Evolutionary conservation across 116 monocot genomes (phyloP).

Genomic region (Trichopus zeylanicus): DNA sequence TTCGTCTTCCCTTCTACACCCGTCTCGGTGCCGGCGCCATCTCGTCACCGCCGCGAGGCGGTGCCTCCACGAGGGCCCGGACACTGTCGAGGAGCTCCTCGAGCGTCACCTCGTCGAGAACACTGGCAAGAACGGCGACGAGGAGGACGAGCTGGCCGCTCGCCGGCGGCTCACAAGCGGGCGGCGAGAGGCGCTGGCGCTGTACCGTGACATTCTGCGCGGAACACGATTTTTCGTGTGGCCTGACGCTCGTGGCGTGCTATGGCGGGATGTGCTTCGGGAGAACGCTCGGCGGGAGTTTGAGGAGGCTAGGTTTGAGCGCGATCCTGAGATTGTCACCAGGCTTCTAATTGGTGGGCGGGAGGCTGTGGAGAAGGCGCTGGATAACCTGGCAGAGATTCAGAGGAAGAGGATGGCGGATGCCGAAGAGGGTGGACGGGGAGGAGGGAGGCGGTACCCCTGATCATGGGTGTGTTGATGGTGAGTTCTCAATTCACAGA

Average conservation of each 20-base stretch:
- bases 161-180: conserved; percentile 75
- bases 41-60: conserved; percentile 5
- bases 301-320: conserved; percentile 84
- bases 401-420: conserved; percentile 36
- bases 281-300: conserved; percentile 87
- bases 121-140: conserved; percentile 14
- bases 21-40: neutral
- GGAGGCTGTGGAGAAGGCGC: conserved; percentile 78
- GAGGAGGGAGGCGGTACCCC: conserved; percentile 2
- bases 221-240: conserved; percentile 81
- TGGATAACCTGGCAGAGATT: conserved; percentile 78
- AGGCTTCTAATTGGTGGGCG: conserved; percentile 80
- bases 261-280: conserved; percentile 83
- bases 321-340: conserved; percentile 77
- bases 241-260: conserved; percentile 66
- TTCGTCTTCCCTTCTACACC: neutral
- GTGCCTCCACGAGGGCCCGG: conserved; percentile 82
- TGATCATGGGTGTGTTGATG: neutral
- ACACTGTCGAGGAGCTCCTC: conserved; percentile 90
- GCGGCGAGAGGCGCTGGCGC: conserved; percentile 62
- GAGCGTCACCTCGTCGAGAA: conserved; percentile 67
- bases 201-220: conserved; percentile 92
- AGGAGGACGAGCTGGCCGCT: conserved; percentile 28
- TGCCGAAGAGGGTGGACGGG: conserved; percentile 20
- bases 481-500: conserved; percentile 7